A percentile compares a stretch with the other conserved stretches of the same genome.
phyloP scores from a whole-genome alignment of 305 asterid species.

The Plantago lanceolata region DNA sequence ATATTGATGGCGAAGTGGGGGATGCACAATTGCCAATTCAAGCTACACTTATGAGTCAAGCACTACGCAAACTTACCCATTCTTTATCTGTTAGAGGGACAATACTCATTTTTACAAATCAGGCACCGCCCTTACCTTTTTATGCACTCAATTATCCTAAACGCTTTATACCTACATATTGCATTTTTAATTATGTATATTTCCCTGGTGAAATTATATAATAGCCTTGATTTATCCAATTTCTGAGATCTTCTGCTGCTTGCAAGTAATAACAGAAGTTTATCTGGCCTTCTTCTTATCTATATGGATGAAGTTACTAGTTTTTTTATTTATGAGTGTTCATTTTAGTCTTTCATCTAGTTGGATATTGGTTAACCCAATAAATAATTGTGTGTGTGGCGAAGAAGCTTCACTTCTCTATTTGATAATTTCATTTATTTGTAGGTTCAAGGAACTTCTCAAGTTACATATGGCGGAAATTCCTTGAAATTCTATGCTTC shows the following conservation, averaged over 20 bases:
- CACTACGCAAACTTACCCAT: constrained; percentile 92
- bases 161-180: background rate
- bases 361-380: background rate
- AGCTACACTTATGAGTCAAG: constrained; percentile 98
- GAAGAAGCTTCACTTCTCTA: background rate
- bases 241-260: background rate
- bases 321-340: background rate
- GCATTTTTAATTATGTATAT: background rate
- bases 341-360: background rate
- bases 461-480: constrained; percentile 97
- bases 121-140: constrained; percentile 35
- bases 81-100: constrained; percentile 87
- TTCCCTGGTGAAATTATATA: background rate
- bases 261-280: background rate
- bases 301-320: background rate
- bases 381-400: background rate
- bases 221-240: background rate
- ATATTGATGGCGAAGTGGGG: constrained; percentile 99
- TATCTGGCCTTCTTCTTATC: background rate
- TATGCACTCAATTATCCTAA: background rate
- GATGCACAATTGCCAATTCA: constrained; percentile 99
- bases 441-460: constrained; percentile 78
- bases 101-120: constrained; percentile 78
- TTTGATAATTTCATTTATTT: constrained; percentile 21
- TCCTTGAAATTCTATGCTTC: constrained; percentile 97